A percentile compares a stretch with the other conserved stretches of the same genome.
These are phyloP conservation scores for Solanum ossicruentum DNA, from an alignment of 257 asterid genomes.

Conservation along the genomic window DNA sequence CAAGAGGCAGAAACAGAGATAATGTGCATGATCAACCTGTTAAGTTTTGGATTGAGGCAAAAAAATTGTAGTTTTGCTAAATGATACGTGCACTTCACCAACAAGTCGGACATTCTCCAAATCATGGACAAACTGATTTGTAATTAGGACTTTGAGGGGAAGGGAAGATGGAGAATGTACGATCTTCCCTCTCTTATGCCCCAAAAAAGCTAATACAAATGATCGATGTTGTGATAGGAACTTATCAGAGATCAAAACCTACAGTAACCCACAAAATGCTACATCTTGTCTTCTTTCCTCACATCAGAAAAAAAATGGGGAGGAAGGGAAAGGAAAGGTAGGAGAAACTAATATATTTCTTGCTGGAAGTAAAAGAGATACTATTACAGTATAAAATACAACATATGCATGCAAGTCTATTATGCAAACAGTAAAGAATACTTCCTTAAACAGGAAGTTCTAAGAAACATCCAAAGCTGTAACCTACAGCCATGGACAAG, in stretches of 20 bases:
- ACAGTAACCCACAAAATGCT: not conserved
- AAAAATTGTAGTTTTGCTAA: not conserved
- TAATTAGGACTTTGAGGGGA: not conserved
- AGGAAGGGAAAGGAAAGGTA: not conserved
- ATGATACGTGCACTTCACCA: not conserved
- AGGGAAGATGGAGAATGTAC: not conserved
- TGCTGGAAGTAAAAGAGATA: not conserved
- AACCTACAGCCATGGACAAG: not conserved
- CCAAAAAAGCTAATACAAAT: not conserved
- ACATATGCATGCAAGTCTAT: not conserved
- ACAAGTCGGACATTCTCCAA: not conserved
- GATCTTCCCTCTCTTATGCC: not conserved
- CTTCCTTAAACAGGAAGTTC: not conserved
- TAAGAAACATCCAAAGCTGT: not conserved
- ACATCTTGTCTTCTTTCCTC: not conserved
- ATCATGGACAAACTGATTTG: not conserved
- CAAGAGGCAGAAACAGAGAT: not conserved
- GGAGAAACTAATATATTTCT: not conserved
- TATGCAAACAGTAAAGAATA: not conserved
- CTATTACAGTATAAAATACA: not conserved
- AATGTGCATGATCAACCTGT: not conserved
- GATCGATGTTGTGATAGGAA: not conserved
- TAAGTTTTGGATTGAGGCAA: not conserved
- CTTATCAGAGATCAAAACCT: not conserved
- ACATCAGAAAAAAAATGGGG: not conserved